A percentile compares a stretch with the other conserved stretches of the same genome.
Evolutionary conservation across 306 rosid species (phyloP).

Genomic region (Pueraria montana): DNA sequence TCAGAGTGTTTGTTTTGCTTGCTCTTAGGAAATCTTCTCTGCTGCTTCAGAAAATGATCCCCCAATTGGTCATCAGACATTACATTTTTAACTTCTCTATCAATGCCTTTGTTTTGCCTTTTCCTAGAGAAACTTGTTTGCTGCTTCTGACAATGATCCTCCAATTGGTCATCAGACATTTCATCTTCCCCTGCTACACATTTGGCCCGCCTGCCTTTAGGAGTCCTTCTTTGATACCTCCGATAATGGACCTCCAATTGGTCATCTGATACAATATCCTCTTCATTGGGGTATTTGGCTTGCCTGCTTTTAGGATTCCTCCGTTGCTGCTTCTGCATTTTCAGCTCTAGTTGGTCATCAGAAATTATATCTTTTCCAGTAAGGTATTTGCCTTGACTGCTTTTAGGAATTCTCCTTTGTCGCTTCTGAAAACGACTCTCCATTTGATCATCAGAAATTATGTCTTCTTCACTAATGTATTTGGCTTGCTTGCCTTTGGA

Average conservation of each 20-base stretch:
- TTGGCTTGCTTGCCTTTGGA: constrained; percentile 42
- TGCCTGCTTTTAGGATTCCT: constrained; percentile 68
- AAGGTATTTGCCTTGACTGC: constrained; percentile 37
- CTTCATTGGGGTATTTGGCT: constrained; percentile 51
- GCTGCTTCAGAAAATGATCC: constrained; percentile 51
- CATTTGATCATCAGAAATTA: constrained; percentile 41
- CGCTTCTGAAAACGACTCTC: constrained; percentile 40
- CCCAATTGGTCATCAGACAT: constrained; percentile 55
- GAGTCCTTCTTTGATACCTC: constrained; percentile 46
- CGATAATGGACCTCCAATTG: constrained; percentile 44
- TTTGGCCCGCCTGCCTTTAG: constrained; percentile 49
- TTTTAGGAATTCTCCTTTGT: constrained; percentile 44
- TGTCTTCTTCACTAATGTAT: constrained; percentile 25
- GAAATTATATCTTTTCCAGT: constrained; percentile 35
- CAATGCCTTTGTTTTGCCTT: constrained; percentile 51
- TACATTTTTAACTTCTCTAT: constrained; percentile 45
- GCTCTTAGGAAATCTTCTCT: constrained; percentile 44
- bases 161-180: constrained; percentile 53
- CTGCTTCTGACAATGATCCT: constrained; percentile 46
- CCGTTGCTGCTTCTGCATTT: constrained; percentile 50
- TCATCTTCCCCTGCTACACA: constrained; percentile 49
- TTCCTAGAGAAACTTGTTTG: constrained; percentile 42
- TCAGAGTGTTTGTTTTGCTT: constrained; percentile 46
- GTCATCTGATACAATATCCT: constrained; percentile 50
- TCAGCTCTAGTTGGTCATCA: constrained; percentile 57